Evolutionary conservation across 75 land plant genomes (phyloP), one percentile per base, ranked within the genome.

Genomic region (Isoetes taiwanensis): DNA sequence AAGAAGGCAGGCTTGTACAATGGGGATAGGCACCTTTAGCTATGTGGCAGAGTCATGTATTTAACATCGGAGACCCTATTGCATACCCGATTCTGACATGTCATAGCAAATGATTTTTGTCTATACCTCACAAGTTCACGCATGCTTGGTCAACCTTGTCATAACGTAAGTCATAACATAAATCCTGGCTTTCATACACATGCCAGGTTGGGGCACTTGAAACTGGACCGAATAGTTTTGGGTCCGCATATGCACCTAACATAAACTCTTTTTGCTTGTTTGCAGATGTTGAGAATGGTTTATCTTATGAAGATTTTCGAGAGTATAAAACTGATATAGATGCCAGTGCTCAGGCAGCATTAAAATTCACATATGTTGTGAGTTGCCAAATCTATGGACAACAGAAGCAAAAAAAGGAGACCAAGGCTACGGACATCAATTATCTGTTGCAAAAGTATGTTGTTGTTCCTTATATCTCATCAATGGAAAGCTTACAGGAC

Each of bases 301-400:
- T 46, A 30, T 42, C 59, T 55, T 76, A 43, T 25, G 31, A 62
- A n/a, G 57, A 61, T 41, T 39, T 54, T 40, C 73, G 68, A 43
- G 87, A 77, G 21, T 78, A 64, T 72, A 79, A 75, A 20, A 27
- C 59, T 32, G 79, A 82, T 19, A 65, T 63, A 54, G 78, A 73
- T 52, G 52, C 83, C 25, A 68, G 81, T 32, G 89, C 95, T 39
- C 86, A 81, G 46, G 85, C 96, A 38, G 98, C 84, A 66, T 3
- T 88, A 29, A 93, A 93, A 65, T 93, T 93, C 62, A 79, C 86
- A 11, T 93, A 93, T 78, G 98, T 88, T 8, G 84, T 93, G 0
- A 84, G 85, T 25, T 88, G 95, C 59, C 98, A 93, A 75, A 88
- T 84, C 9, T 93, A 86, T 76, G 98, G 98, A 32, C 79, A 81